These are phyloP conservation scores for Saitozyma sp. DNA, from an alignment of 768 basidiomycete species.

Conservation along the genomic window DNA sequence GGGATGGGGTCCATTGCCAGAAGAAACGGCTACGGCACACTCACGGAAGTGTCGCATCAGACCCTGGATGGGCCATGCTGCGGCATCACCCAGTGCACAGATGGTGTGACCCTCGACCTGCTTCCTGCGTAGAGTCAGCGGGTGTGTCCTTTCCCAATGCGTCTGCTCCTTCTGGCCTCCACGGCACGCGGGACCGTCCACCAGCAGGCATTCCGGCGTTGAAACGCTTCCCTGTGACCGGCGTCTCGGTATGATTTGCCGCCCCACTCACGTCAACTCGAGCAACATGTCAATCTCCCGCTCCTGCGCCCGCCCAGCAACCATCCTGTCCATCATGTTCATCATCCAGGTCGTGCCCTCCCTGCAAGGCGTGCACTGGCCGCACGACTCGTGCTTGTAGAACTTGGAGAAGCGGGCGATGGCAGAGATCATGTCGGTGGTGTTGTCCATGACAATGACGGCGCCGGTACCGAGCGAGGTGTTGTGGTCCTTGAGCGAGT, in stretches of 20 bases:
- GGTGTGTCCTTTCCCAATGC: not conserved
- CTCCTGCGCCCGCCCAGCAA: conserved; percentile 81
- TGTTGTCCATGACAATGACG: conserved; percentile 98
- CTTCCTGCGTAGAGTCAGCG: conserved; percentile 61
- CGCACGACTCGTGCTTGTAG: conserved; percentile 98
- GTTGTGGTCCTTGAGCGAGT: conserved; percentile 92
- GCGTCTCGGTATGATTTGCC: not conserved
- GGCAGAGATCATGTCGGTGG: conserved; percentile 87
- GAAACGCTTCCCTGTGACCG: too few relatives aligned
- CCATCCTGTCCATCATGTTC: conserved; percentile 99
- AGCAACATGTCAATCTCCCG: conserved; percentile 98
- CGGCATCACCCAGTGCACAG: conserved; percentile 93
- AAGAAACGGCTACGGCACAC: conserved; percentile 20
- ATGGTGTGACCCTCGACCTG: conserved; percentile 97
- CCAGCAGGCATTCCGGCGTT: too few relatives aligned
- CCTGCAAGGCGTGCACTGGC: conserved; percentile 88
- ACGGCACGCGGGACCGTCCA: too few relatives aligned
- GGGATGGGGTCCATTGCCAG: not conserved
- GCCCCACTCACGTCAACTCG: conserved; percentile 65
- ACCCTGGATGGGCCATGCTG: conserved; percentile 98
- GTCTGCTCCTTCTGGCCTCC: too few relatives aligned
- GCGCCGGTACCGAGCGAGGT: conserved; percentile 98
- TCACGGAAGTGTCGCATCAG: conserved; percentile 92
- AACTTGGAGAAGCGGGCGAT: conserved; percentile 94
- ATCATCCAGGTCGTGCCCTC: conserved; percentile 91